Percentiles rank a stretch among this genome's conserved stretches.
These are phyloP conservation scores for Hyphodiscus sp. DNA, from an alignment of 2,329 filamentous ascomycete species.

Conservation along the genomic window DNA sequence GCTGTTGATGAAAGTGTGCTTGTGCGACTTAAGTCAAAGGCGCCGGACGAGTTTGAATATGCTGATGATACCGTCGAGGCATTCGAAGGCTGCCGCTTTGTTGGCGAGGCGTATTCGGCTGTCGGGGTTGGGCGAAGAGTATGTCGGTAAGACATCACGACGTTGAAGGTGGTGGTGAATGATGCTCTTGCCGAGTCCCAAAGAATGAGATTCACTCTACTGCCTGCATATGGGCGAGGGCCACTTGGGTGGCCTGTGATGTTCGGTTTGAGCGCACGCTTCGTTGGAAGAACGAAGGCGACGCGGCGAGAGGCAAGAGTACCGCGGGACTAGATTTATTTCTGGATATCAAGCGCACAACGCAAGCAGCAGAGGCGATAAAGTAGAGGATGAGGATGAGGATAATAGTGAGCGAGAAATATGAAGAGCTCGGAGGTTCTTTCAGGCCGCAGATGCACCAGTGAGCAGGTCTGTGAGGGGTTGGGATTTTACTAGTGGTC, in stretches of 20 bases:
- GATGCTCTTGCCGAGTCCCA: slow-evolving; percentile 11
- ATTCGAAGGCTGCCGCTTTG: slow-evolving; percentile 58
- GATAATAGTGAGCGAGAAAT: slow-evolving; percentile 13
- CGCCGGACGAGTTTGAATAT: slow-evolving; percentile 48
- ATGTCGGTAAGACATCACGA: slow-evolving; percentile 51
- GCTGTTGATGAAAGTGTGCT: slow-evolving; percentile 68
- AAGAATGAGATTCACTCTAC: slow-evolving; percentile 10
- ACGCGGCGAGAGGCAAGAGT: neutral
- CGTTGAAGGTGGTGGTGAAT: slow-evolving; percentile 3
- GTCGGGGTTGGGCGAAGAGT: slow-evolving; percentile 52
- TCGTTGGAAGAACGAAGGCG: neutral
- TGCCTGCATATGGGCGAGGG: slow-evolving; percentile 17
- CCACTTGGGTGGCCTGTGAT: slow-evolving; percentile 15
- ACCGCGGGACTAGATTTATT: slow-evolving; percentile 7
- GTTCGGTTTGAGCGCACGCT: slow-evolving; percentile 3
- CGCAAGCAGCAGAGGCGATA: slow-evolving; percentile 13
- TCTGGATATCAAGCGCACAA: slow-evolving; percentile 16
- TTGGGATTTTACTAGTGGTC: neutral
- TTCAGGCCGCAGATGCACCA: neutral
- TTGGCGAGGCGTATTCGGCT: slow-evolving; percentile 36
- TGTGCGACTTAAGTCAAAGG: slow-evolving; percentile 51
- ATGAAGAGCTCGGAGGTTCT: neutral
- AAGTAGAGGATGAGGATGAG: slow-evolving; percentile 2
- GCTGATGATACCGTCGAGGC: slow-evolving; percentile 65
- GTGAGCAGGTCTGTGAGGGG: slow-evolving; percentile 1